Evolutionary conservation across 2,329 filamentous ascomycete species (phyloP).

Genomic region (Arthrobotrys pseudoclavata): DNA sequence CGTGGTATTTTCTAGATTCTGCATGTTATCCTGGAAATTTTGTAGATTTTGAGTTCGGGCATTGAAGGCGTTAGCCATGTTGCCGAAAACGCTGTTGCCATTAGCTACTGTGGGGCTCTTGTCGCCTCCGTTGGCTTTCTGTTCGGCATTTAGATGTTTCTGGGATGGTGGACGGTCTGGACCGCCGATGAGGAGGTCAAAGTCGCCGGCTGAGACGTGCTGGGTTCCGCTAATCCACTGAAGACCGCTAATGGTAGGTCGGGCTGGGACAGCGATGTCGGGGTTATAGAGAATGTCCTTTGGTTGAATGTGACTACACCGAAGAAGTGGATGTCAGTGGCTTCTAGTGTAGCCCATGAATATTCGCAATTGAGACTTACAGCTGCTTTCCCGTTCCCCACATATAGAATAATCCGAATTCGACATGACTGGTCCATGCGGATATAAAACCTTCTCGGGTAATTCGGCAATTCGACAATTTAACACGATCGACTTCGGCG

Average conservation of each 20-base stretch:
- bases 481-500: conserved; percentile 15
- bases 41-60: conserved; percentile 90
- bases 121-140: conserved; percentile 10
- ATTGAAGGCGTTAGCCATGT: conserved; percentile 86
- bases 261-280: conserved; percentile 77
- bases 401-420: conserved; percentile 83
- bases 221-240: conserved; percentile 98
- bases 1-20: conserved; percentile 83
- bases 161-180: conserved; percentile 89
- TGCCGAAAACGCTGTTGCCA: conserved; percentile 74
- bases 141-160: conserved; percentile 75
- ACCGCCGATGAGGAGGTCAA: conserved; percentile 86
- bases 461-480: conserved; percentile 56
- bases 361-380: conserved; percentile 66
- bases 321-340: not conserved
- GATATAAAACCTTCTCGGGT: conserved; percentile 77
- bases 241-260: conserved; percentile 93
- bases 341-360: not conserved
- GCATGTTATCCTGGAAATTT: conserved; percentile 86
- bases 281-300: conserved; percentile 85
- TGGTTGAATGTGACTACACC: conserved; percentile 26
- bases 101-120: conserved; percentile 73
- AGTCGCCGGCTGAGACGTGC: conserved; percentile 85
- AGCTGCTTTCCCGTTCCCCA: conserved; percentile 81
- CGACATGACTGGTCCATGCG: conserved; percentile 88